Evolutionary conservation across 495 filamentous ascomycete species (phyloP), one percentile per base, ranked within the genome.

Genomic region (Talaromyces wortmannii): DNA sequence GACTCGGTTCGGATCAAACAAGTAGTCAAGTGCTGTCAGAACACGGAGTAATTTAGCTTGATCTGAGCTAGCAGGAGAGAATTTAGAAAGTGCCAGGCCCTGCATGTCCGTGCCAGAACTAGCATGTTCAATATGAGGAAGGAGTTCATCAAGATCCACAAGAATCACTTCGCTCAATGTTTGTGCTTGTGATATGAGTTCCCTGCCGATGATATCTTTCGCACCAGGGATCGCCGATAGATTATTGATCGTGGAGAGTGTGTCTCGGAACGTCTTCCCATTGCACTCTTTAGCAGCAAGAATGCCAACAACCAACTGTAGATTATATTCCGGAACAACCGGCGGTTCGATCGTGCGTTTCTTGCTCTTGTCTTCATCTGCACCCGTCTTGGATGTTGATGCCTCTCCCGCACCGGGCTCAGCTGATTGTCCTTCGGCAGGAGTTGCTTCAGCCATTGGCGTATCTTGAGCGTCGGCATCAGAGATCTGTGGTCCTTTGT

Each of bases 161-260:
- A 96, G 73, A 49, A 97, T 96, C 18, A 85, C 86, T 63, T 90
- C 82, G 53, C 89, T 95, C 11, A 99, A 77, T 47, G 77, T 75
- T 62, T 92, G 87, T 52, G 94, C 91, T 67, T 95, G 91, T 10
- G 79, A 74, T 56, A 97, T 86, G 36, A 99, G 80, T 70, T 97
- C 95, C 49, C 86, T 83, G 30, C 92, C 92, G 67, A 99, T 97
- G 7, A 94, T 78, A 58, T 88, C 85, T 62, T 92, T 91, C 13
- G 95, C 92, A 29, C 86, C 90, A 18, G 92, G 91, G 56, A 99
- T 90, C 46, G 87, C 84, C 36, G 94, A 96, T 32, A 99, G 83
- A 63, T 97, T 96, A 72, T 95, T 96, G 77, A 99, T 97, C 7
- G 94, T 92, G 15, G 95, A 92, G 46, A 97, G 80, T 0, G 95